Percentiles rank a stretch among this genome's conserved stretches.
phyloP scores from a whole-genome alignment of 2,329 filamentous ascomycete genomes.

The Cercospora zeina region DNA sequence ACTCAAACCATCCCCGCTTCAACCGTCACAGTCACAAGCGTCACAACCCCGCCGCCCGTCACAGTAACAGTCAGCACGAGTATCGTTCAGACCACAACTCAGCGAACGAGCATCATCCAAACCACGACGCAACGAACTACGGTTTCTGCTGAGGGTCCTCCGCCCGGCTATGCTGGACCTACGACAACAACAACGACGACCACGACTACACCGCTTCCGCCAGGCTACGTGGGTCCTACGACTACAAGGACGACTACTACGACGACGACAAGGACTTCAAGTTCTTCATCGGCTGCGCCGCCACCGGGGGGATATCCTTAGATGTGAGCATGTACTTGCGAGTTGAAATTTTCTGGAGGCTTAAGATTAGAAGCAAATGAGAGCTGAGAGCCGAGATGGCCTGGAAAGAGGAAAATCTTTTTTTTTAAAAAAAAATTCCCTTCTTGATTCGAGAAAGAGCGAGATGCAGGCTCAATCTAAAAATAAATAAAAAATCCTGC shows the following conservation, averaged over 20 bases:
- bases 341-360: too few species aligned
- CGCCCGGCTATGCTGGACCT: slow-evolving; percentile 6
- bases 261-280: background rate
- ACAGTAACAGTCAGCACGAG: slow-evolving; percentile 8
- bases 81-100: background rate
- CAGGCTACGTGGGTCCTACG: background rate
- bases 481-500: too few species aligned
- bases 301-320: too few species aligned
- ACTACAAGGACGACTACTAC: background rate
- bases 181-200: background rate
- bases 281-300: too few species aligned
- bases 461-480: too few species aligned
- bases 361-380: background rate
- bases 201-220: background rate
- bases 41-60: background rate
- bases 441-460: too few species aligned
- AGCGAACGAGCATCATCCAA: background rate
- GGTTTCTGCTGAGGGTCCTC: background rate
- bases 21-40: slow-evolving; percentile 8
- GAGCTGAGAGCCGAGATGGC: background rate
- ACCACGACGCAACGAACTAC: slow-evolving; percentile 5
- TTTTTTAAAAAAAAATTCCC: too few species aligned
- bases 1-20: slow-evolving; percentile 3
- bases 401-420: too few species aligned
- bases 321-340: too few species aligned